Evolutionary conservation across 2,329 filamentous ascomycete genomes (phyloP), one percentile per base, ranked within the genome.

Genomic region (Fusarium stilboides): DNA sequence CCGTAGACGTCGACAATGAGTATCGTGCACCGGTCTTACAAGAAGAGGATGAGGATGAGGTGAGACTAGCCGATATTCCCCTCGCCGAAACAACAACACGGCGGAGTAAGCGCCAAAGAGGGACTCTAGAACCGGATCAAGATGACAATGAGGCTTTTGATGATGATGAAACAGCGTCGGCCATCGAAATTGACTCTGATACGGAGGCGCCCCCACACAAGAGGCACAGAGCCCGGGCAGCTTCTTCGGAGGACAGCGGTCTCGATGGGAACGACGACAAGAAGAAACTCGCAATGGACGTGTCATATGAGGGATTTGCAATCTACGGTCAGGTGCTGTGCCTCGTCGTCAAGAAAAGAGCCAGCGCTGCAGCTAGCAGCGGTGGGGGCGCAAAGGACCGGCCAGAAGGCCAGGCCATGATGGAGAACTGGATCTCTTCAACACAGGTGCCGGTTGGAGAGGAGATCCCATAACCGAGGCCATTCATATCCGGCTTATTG

Each of bases 261-360:
- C 75, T 75, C 24, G 80, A 76, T 19, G 77, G 77, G 19, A 77
- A 78, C 12, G 89, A 92, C 59, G 92, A 97, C 75, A 97, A 98
- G 82, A 98, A 99, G 84, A 98, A 98, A 79, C 82, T 97, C 73
- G 88, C 87, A 20, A 88, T 98, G 83, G 91, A 92, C 65, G 96
- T 95, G 26, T 91, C 90, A 15, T 99, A 98, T 80, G 94, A 98
- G 75, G 95, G 96, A 10, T 98, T 98, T 81, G 93, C 92, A 74
- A 98, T 99, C 76, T 97, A 97, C 81, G 94, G 96, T 13, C 92
- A 94, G 72, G 94, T 97, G 46, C 84, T 99, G 26, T 98, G 94
- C 79, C 85, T 99, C 61, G 92, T 99, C 10, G 91, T 99, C 75
- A 91, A 89, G 79, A 92, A 91, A 77, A 90, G 91, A 65, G 72